Percentiles rank a stretch among this genome's conserved stretches.
phyloP scores from a whole-genome alignment of 2,329 filamentous ascomycete genomes.

The Plenodomus tracheiphilus region DNA sequence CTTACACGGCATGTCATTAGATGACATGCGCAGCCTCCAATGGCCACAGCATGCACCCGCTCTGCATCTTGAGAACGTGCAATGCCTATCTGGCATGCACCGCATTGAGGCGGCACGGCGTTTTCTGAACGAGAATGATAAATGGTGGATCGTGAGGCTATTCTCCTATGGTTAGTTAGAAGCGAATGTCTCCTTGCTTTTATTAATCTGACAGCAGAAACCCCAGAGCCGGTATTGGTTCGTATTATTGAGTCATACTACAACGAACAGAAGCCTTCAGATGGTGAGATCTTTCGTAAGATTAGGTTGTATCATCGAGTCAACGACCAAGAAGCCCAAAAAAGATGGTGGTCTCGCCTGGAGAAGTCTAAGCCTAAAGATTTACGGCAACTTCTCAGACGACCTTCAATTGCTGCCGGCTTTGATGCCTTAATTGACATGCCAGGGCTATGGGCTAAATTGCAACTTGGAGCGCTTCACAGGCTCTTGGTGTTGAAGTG shows the following conservation, averaged over 20 bases:
- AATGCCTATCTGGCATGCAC: constrained; percentile 20
- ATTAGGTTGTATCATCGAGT: constrained; percentile 19
- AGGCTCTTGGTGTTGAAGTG: constrained; percentile 22
- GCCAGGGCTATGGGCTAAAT: constrained; percentile 18
- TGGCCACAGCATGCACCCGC: constrained; percentile 11
- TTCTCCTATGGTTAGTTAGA: constrained; percentile 14
- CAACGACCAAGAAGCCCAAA: constrained; percentile 11
- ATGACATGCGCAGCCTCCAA: constrained; percentile 7
- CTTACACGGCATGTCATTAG: constrained; percentile 3
- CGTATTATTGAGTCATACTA: too few relatives aligned
- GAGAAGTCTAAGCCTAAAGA: constrained; percentile 23
- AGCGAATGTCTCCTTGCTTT: not conserved
- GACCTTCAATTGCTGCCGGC: constrained; percentile 5
- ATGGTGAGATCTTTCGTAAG: too few relatives aligned
- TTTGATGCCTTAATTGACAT: constrained; percentile 24
- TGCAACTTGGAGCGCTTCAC: constrained; percentile 24
- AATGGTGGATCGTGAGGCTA: too few relatives aligned
- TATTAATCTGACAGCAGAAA: constrained; percentile 8
- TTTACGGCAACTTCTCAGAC: constrained; percentile 18
- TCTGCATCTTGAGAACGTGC: constrained; percentile 11
- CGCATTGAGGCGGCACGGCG: constrained; percentile 12
- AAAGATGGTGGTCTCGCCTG: constrained; percentile 20
- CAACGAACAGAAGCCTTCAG: constrained; percentile 23
- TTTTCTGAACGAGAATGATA: constrained; percentile 23
- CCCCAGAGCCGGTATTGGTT: too few relatives aligned